Percentiles rank a stretch among this genome's conserved stretches.
These are phyloP conservation scores for Hirsutella thompsonii DNA, from an alignment of 2,329 filamentous ascomycete genomes.

Conservation along the genomic window DNA sequence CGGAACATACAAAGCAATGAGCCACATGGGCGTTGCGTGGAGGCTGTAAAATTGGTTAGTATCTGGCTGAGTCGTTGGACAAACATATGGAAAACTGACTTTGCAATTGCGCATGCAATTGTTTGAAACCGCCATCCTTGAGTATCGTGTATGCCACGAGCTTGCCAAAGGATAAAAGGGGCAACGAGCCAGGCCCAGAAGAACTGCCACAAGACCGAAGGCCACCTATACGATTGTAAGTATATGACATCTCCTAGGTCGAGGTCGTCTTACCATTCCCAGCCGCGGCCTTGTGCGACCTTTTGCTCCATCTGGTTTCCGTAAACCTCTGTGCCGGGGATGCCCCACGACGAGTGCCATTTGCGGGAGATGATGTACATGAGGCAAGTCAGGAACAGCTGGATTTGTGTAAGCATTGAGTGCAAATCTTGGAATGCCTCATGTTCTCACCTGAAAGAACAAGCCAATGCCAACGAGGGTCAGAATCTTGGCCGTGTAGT, in stretches of 20 bases:
- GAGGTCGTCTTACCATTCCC: conserved; percentile 54
- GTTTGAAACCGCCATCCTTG: conserved; percentile 56
- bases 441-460: conserved; percentile 36
- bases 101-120: conserved; percentile 33
- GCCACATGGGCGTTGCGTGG: conserved; percentile 54
- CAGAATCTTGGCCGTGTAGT: conserved; percentile 36
- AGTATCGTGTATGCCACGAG: conserved; percentile 48
- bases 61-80: conserved; percentile 42
- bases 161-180: conserved; percentile 47
- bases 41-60: conserved; percentile 44
- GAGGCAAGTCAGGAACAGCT: conserved; percentile 45
- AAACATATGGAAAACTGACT: conserved; percentile 23
- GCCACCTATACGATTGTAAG: conserved; percentile 21
- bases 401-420: conserved; percentile 21
- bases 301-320: conserved; percentile 37
- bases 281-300: conserved; percentile 34
- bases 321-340: conserved; percentile 44
- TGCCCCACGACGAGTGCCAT: conserved; percentile 45
- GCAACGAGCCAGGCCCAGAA: conserved; percentile 51
- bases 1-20: conserved; percentile 42
- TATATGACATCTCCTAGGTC: background rate
- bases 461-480: conserved; percentile 41
- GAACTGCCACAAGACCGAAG: conserved; percentile 51
- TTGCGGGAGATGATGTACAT: conserved; percentile 50
- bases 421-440: background rate